Base-by-base conservation (phyloP, 2,329 filamentous ascomycete species). In the Nigrospora oryzae region DNA sequence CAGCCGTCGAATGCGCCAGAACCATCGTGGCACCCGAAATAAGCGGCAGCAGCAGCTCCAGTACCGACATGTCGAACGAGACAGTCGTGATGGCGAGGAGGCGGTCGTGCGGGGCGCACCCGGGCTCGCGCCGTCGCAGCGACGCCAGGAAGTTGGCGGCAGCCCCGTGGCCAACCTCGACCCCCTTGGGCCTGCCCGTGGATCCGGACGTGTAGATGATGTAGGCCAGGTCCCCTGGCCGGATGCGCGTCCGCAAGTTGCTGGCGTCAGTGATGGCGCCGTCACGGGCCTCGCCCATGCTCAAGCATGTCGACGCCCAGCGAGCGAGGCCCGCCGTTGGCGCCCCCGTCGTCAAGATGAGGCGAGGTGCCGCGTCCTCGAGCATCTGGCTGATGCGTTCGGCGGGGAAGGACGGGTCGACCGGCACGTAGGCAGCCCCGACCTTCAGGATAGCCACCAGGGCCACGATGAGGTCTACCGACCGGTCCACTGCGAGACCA, bases 131-230 rank as follows among this genome's bases (percentile, higher is more conserved):
- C 42, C 53, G 45, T n/a, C n/a, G n/a, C 53, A 59, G 45, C 38
- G 53, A 53, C 14, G 51, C 31, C 11, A 62, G 47, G 12, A 57
- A 44, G 23, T 55, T 56, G 7, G 48, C 34, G 11, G 54, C 34
- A 17, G 33, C 48, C 14, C 47, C 47, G 37, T 54, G 50, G 32
- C 46, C 56, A 30, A 67, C 47, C 28, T 63, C 51, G 19, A 69
- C 62, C 3, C 68, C 68, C 47, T 71, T 71, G 2, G 68, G 67
- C 3, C 36, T 52, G 33, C 58, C 51, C 36, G 61, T 57, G 17
- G 53, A 51, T 15, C 58, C 49, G 38, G 56, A 52, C 31, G 53
- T 55, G 50, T 61, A 68, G 31, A 67, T 56, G 12, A 67, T 49
- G 49, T 60, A 61, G 10, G 55, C 56, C 4, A 61, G 49, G 50